Conservation (phyloP, 75 land plant genomes). For the Pinus taeda region DNA sequence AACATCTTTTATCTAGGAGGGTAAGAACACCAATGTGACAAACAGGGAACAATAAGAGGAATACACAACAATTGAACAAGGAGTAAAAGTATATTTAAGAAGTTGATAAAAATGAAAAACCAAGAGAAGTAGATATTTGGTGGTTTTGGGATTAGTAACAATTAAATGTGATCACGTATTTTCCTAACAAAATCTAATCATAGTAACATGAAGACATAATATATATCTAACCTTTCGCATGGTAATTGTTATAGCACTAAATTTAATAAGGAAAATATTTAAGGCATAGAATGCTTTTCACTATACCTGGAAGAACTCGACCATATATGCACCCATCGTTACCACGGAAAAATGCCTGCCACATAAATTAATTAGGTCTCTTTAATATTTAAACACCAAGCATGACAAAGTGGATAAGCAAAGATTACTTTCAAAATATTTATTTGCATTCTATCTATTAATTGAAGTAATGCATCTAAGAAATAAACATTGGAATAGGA, state of each 20-base stretch:
- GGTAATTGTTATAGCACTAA: not conserved
- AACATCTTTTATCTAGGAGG: too few species aligned
- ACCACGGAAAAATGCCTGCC: slow-evolving; percentile 41
- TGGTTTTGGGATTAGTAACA: too few species aligned
- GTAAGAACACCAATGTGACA: too few species aligned
- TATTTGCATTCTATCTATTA: not conserved
- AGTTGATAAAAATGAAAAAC: too few species aligned
- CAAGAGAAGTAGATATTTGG: too few species aligned
- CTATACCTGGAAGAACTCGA: slow-evolving; percentile 35
- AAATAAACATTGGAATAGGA: not conserved
- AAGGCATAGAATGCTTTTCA: not conserved
- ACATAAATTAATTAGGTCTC: slow-evolving; percentile 8
- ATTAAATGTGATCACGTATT: too few species aligned
- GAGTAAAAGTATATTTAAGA: too few species aligned
- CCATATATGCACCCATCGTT: slow-evolving; percentile 56
- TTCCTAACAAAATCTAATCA: too few species aligned
- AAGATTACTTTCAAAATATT: not conserved
- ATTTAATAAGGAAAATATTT: not conserved
- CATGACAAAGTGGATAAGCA: not conserved
- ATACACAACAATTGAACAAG: too few species aligned
- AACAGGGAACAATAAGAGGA: too few species aligned
- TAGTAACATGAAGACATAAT: not conserved
- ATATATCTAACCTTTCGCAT: not conserved
- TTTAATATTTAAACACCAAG: not conserved
- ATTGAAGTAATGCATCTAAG: not conserved